These are phyloP conservation scores for Trichoderma sp. DNA, from an alignment of 2,329 filamentous ascomycete species.

Conservation along the genomic window DNA sequence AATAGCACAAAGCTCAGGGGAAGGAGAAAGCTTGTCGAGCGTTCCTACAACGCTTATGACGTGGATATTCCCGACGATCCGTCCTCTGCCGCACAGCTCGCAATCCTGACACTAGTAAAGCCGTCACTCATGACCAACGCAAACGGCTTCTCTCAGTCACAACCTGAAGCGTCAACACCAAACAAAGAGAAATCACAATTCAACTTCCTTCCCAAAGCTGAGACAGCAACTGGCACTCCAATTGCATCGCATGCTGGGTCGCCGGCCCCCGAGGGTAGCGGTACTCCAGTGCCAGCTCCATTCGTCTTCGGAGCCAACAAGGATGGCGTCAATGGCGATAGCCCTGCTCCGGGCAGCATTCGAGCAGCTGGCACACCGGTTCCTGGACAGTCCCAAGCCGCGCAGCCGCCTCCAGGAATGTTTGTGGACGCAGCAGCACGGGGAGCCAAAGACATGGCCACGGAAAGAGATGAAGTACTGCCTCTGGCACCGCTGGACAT, in stretches of 20 bases:
- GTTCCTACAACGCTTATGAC: conserved; percentile 93
- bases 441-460: conserved; percentile 58
- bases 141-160: conserved; percentile 49
- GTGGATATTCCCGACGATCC: conserved; percentile 86
- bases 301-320: conserved; percentile 59
- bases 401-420: conserved; percentile 49
- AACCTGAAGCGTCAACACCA: conserved; percentile 59
- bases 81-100: conserved; percentile 79
- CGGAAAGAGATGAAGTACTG: conserved; percentile 77
- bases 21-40: conserved; percentile 78
- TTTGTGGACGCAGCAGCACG: conserved; percentile 58
- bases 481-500: conserved; percentile 83
- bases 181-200: conserved; percentile 68
- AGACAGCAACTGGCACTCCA: conserved; percentile 75
- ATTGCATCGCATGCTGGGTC: conserved; percentile 85
- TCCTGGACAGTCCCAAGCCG: conserved; percentile 41
- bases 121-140: conserved; percentile 56
- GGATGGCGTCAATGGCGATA: conserved; percentile 52
- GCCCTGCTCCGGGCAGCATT: conserved; percentile 57
- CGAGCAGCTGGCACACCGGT: conserved; percentile 54
- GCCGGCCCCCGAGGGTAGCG: conserved; percentile 76
- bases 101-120: conserved; percentile 62
- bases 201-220: conserved; percentile 67
- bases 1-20: conserved; percentile 77
- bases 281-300: conserved; percentile 65